Evolutionary conservation across 2,329 filamentous ascomycete genomes (phyloP), one percentile per base, ranked within the genome.

Genomic region (Venturia effusa): DNA sequence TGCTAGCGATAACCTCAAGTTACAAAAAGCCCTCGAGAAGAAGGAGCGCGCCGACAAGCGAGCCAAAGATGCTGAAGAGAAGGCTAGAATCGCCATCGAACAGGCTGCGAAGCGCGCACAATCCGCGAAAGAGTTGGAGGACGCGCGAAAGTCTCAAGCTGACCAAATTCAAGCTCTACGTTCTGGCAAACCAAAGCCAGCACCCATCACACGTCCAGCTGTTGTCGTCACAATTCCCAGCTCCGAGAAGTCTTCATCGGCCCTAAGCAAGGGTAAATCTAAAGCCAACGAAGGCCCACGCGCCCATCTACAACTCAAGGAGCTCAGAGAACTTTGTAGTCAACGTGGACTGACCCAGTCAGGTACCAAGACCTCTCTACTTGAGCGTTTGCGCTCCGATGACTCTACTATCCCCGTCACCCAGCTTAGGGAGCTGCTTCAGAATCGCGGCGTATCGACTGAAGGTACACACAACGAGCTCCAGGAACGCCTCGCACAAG

Each of bases 31-130:
- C 17, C 24, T 62, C 19, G 43, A 62, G 60, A 45, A 51, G 43
- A 62, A 45, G 10, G 43, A 40, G 17, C 40, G 43, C 24, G 60
- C 60, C 24, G 60, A 62, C 13, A 43, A 62, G 60, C 40, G 43
- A 22, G 60, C 60, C n/a, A 45, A 51, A 27, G 41, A 45, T 45
- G 60, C 60, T 8, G 40, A 45, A 51, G 43, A 62, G 43, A 45
- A 62, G 60, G 60, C 60, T 7, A 41, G 32, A 37, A 37, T 37
- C n/a, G 60, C 60, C 24, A 40, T 41, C 4, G 43, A 62, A 1
- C 59, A 60, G 43, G 60, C 40, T 48, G 24, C 27, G 6, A 62
- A 62, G 60, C 60, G 60, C 37, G 59, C 34, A 27, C 41, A 62
- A 13, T 45, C 24, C n/a, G 40, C 43, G 2, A 45, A 51, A 17